Evolutionary conservation across 331 rosid genomes (phyloP).

Genomic region (Prunus yedoensis): DNA sequence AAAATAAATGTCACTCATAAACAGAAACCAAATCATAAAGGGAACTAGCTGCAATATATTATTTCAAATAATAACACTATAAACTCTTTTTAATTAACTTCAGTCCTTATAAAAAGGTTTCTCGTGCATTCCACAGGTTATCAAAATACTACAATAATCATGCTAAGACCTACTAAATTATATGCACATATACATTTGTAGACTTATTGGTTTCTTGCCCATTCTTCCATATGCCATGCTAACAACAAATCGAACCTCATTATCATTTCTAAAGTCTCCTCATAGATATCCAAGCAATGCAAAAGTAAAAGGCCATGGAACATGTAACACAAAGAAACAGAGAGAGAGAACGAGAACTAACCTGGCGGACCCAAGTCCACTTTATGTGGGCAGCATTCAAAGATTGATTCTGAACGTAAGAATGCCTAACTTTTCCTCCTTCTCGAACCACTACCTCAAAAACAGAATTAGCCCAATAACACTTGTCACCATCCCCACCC

Average conservation of each 20-base stretch:
- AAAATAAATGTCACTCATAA: too few relatives aligned
- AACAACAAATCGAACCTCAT: neutral
- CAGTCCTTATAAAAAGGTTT: neutral
- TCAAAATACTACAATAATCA: neutral
- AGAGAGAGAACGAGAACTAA: conserved; percentile 12
- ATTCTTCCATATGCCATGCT: neutral
- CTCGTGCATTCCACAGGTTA: neutral
- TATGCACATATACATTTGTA: neutral
- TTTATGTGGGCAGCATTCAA: conserved; percentile 72
- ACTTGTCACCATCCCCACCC: conserved; percentile 25
- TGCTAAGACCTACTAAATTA: neutral
- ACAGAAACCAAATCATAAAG: neutral
- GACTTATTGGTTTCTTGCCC: neutral
- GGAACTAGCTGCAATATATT: neutral
- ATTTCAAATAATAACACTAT: neutral
- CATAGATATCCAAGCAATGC: neutral
- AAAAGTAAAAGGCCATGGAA: neutral
- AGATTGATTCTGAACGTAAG: conserved; percentile 85
- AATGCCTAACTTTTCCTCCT: conserved; percentile 86
- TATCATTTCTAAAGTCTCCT: neutral
- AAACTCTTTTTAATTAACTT: neutral
- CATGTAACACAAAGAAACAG: neutral
- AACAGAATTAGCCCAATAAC: conserved; percentile 81
- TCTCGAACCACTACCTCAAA: conserved; percentile 61
- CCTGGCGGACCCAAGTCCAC: conserved; percentile 94